phyloP scores from a whole-genome alignment of 1,139 yeast genomes.

The Candida sojae region DNA sequence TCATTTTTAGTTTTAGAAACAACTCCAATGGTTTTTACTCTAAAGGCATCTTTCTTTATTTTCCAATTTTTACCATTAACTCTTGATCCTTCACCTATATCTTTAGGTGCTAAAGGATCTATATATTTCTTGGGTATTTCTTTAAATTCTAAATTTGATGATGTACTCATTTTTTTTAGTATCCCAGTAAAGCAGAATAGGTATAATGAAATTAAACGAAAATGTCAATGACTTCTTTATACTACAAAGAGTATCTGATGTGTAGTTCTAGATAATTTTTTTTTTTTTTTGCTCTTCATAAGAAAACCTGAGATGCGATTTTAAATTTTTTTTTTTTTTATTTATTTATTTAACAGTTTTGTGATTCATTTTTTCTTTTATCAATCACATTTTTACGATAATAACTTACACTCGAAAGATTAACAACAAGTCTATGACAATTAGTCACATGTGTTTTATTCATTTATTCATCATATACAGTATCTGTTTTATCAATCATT shows the following conservation, averaged over 20 bases:
- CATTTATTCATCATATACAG: slow-evolving; percentile 25
- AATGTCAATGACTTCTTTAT: too few relatives aligned
- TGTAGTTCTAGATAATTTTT: too few relatives aligned
- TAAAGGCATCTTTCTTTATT: slow-evolving; percentile 51
- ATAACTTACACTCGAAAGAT: too few relatives aligned
- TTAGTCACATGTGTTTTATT: neutral
- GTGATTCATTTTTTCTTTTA: neutral
- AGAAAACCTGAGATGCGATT: neutral
- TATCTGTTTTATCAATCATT: slow-evolving; percentile 41
- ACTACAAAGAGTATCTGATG: too few relatives aligned
- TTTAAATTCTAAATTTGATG: slow-evolving; percentile 22
- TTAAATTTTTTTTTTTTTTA: slow-evolving; percentile 2
- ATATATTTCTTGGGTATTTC: slow-evolving; percentile 32
- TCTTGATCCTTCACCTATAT: slow-evolving; percentile 43
- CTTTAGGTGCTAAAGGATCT: slow-evolving; percentile 27
- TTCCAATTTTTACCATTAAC: slow-evolving; percentile 63
- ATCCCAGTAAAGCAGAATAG: too few relatives aligned
- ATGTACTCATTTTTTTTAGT: slow-evolving; percentile 25
- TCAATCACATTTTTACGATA: too few relatives aligned
- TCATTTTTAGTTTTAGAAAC: slow-evolving; percentile 15
- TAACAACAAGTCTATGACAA: neutral
- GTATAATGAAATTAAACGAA: too few relatives aligned
- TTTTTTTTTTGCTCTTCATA: neutral
- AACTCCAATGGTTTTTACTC: slow-evolving; percentile 39
- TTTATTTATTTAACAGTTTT: neutral